Percentiles rank a stretch among this genome's conserved stretches.
These are phyloP conservation scores for Aphanomyces astaci DNA, from an alignment of 352 stramenopile species.

Conservation along the genomic window DNA sequence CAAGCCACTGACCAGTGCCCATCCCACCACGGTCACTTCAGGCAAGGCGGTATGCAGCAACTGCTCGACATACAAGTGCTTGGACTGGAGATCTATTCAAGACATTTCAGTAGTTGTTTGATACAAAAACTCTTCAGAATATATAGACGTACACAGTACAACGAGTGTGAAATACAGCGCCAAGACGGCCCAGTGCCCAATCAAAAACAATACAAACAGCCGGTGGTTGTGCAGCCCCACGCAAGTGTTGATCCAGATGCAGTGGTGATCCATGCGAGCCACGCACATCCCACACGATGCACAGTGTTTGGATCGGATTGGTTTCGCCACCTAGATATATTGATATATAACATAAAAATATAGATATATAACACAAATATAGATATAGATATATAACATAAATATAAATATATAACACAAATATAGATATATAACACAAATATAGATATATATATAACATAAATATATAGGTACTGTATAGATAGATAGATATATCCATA, in stretches of 20 bases:
- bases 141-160: constrained; percentile 29
- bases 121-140: no score
- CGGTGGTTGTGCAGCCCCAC: constrained; percentile 76
- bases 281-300: constrained; percentile 67
- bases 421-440: no score
- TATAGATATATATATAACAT: no score
- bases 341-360: no score
- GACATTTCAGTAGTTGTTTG: no score
- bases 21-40: constrained; percentile 51
- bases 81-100: constrained; percentile 47
- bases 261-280: constrained; percentile 82
- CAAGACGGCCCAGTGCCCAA: constrained; percentile 51
- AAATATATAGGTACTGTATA: no score
- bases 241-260: constrained; percentile 78
- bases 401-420: no score
- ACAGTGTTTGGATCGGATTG: constrained; percentile 77
- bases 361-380: no score
- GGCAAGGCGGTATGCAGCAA: constrained; percentile 48
- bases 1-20: constrained; percentile 38
- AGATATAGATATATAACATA: no score
- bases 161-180: constrained; percentile 43
- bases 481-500: no score
- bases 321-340: constrained; percentile 49
- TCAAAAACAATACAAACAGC: constrained; percentile 65
- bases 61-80: constrained; percentile 33